These are phyloP conservation scores for Nicotiana tabacum DNA, from an alignment of 257 asterid species.

Conservation along the genomic window DNA sequence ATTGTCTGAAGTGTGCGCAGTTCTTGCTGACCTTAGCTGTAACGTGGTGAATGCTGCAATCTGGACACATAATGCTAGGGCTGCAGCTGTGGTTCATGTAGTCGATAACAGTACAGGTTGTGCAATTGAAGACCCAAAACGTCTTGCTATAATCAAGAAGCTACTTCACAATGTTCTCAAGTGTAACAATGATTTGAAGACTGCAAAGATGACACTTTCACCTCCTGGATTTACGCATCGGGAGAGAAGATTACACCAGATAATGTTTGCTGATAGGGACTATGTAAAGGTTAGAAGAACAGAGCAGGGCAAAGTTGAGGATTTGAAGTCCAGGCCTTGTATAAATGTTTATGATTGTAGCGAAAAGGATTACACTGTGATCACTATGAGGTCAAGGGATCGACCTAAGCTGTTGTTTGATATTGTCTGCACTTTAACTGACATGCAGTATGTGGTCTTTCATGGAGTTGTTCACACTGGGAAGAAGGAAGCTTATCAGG, in stretches of 20 bases:
- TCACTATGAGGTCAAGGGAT: constrained; percentile 66
- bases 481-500: constrained; percentile 73
- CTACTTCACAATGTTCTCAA: constrained; percentile 53
- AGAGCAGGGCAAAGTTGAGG: constrained; percentile 24
- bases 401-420: constrained; percentile 83
- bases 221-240: constrained; percentile 62
- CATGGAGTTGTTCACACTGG: constrained; percentile 80
- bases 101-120: constrained; percentile 41
- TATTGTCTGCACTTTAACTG: constrained; percentile 70
- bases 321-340: constrained; percentile 43
- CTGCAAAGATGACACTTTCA: constrained; percentile 62
- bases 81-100: constrained; percentile 78
- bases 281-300: constrained; percentile 39
- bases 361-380: constrained; percentile 65
- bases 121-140: constrained; percentile 59
- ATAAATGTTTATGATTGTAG: constrained; percentile 52
- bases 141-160: constrained; percentile 45
- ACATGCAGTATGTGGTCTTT: constrained; percentile 78
- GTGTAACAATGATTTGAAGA: constrained; percentile 47
- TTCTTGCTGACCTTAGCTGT: constrained; percentile 63
- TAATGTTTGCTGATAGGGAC: constrained; percentile 82
- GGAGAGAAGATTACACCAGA: constrained; percentile 82
- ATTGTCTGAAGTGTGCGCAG: constrained; percentile 75
- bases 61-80: constrained; percentile 78
- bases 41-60: constrained; percentile 70